Evolutionary conservation across 768 basidiomycete species (phyloP).

Genomic region (Thelephora ganbajun): DNA sequence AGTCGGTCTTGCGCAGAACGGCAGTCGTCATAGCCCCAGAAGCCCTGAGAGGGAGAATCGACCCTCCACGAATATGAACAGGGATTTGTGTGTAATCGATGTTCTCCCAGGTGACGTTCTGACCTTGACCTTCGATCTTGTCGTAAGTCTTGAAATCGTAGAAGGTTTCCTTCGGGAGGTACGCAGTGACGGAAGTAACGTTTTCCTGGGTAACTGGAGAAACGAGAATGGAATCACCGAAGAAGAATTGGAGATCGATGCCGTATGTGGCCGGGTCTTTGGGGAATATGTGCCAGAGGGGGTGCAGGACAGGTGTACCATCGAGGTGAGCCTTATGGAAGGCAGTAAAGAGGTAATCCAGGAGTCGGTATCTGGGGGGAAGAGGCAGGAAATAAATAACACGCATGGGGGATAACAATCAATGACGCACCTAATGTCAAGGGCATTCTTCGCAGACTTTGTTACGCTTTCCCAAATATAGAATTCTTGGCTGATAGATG

Average conservation of each 20-base stretch:
- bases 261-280: slow-evolving; percentile 41
- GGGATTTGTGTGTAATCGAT: slow-evolving; percentile 46
- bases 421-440: slow-evolving; percentile 41
- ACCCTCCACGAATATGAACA: slow-evolving; percentile 46
- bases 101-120: slow-evolving; percentile 24
- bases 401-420: not conserved
- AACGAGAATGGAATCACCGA: slow-evolving; percentile 50
- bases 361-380: slow-evolving; percentile 39
- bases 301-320: slow-evolving; percentile 53
- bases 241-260: slow-evolving; percentile 60
- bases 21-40: slow-evolving; percentile 47
- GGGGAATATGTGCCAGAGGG: slow-evolving; percentile 56
- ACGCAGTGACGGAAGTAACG: slow-evolving; percentile 41
- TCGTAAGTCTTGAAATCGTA: slow-evolving; percentile 45
- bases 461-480: slow-evolving; percentile 48
- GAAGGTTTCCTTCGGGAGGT: slow-evolving; percentile 51
- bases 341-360: slow-evolving; percentile 62
- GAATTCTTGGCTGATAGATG: slow-evolving; percentile 47
- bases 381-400: not conserved
- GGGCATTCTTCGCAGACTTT: slow-evolving; percentile 41
- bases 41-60: slow-evolving; percentile 41
- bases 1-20: slow-evolving; percentile 36
- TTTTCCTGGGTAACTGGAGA: slow-evolving; percentile 54
- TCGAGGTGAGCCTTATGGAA: slow-evolving; percentile 43
- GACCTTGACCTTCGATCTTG: slow-evolving; percentile 33